Base-by-base conservation (phyloP, 495 filamentous ascomycete genomes). In the Pyronema domesticum region DNA sequence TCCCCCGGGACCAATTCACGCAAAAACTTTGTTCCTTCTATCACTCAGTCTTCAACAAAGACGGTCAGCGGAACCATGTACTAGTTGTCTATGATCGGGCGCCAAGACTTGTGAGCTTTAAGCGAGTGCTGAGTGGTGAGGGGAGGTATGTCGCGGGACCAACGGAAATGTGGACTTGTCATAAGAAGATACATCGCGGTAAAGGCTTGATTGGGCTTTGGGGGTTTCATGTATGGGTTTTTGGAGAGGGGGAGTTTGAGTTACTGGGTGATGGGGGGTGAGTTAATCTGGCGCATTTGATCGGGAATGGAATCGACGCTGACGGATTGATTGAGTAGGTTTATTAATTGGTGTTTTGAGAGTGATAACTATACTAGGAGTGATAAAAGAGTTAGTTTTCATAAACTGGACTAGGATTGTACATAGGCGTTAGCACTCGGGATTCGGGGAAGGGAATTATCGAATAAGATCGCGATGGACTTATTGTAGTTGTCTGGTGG, bases 221-320 rank as follows among this genome's bases (percentile, higher is more conserved):
- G 45, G 45, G 45, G 17, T 47, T 47, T 19, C 45, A 47, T 47
- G 45, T 47, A 10, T 47, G 45, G 45, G 45, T 47, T 3, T 47
- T 47, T 47, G 23, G 17, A 19, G 45, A 47, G 45, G 45, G 45
- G 23, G 45, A 47, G 45, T 47, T 47, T 47, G 45, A 47, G 45
- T 19, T 47, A 19, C 23, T 47, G 45, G 45, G 45, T 10, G 45
- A 47, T 19, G 45, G 45, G 9, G 45, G 45, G 45, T 47, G 7
- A n/a, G 45, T 43, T 2, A 1, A 3, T 17, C 23, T 19, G 2
- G 15, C 9, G n/a, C n/a, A n/a, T 17, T 19, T 47, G 45, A 10
- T 7, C n/a, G 2, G 10, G 45, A 11, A 2, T 47, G 13, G 10
- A 10, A 47, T 17, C 3, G 17, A 3, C 3, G 10, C 11, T 11